Evolutionary conservation across 371 early-diverging fungal species (phyloP).

Genomic region (Mucor racemosus): DNA sequence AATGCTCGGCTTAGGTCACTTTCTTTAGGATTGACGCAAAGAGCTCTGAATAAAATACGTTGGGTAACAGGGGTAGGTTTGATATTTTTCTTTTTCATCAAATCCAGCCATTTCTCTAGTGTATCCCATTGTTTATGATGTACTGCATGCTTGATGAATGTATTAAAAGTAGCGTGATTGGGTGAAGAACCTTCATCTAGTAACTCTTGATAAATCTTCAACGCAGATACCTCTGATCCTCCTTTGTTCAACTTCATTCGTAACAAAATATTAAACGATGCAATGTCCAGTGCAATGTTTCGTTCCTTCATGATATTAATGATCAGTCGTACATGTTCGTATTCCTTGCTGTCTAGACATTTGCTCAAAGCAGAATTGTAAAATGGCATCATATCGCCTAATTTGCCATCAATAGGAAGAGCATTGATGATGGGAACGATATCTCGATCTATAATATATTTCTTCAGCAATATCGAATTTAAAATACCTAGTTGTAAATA

Average conservation of each 20-base stretch:
- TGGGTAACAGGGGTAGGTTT: conserved; percentile 31
- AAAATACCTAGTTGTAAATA: conserved; percentile 17
- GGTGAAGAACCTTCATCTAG: conserved; percentile 25
- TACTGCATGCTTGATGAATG: conserved; percentile 35
- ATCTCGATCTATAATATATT: conserved; percentile 14
- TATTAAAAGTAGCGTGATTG: conserved; percentile 43
- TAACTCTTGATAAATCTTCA: conserved; percentile 25
- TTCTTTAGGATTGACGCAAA: conserved; percentile 17
- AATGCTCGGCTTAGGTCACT: conserved; percentile 23
- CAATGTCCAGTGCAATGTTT: conserved; percentile 28
- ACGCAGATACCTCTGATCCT: neutral
- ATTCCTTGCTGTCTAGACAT: conserved; percentile 18
- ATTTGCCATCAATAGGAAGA: conserved; percentile 6
- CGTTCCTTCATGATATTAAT: conserved; percentile 30
- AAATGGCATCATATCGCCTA: conserved; percentile 8
- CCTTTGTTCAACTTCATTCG: conserved; percentile 18
- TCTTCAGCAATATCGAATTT: neutral
- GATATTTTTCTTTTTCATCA: conserved; percentile 10
- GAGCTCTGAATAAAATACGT: conserved; percentile 34
- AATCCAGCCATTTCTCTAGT: conserved; percentile 33
- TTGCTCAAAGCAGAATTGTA: conserved; percentile 35
- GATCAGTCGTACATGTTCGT: conserved; percentile 30
- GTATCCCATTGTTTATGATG: conserved; percentile 29
- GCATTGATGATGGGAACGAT: conserved; percentile 8
- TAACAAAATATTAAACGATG: conserved; percentile 39